These are phyloP conservation scores for Linum usitatissimum DNA, from an alignment of 345 rosid genomes.

Conservation along the genomic window DNA sequence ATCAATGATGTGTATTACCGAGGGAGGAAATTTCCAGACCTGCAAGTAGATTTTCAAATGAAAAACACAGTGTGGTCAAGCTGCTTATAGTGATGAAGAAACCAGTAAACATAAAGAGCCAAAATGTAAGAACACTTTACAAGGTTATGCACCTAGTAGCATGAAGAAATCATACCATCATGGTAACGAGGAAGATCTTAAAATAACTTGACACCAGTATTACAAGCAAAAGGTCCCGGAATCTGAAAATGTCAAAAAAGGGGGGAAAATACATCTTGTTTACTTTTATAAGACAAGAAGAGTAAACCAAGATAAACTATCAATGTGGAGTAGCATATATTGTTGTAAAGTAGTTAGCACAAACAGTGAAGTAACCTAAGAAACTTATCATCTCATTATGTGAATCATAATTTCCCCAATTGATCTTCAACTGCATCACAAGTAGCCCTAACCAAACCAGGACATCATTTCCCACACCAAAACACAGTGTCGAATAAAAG, in stretches of 20 bases:
- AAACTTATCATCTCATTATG: background rate
- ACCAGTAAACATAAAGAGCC: background rate
- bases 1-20: conserved; percentile 58
- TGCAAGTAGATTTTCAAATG: conserved; percentile 20
- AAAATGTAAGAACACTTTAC: background rate
- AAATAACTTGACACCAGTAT: conserved; percentile 65
- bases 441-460: background rate
- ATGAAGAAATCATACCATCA: conserved; percentile 43
- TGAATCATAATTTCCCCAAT: background rate
- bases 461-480: background rate
- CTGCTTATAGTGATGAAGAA: background rate
- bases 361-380: background rate
- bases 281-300: background rate
- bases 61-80: background rate
- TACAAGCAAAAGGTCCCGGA: conserved; percentile 38
- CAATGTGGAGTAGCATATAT: background rate
- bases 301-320: background rate
- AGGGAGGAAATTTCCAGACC: conserved; percentile 81
- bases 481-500: background rate
- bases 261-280: background rate
- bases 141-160: background rate
- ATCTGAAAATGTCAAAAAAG: conserved; percentile 19
- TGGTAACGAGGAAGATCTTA: conserved; percentile 56
- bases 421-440: background rate
- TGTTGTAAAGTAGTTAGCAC: background rate